Conservation (phyloP, 192 early-diverging fungal genomes). For the Backusella morwellensis region DNA sequence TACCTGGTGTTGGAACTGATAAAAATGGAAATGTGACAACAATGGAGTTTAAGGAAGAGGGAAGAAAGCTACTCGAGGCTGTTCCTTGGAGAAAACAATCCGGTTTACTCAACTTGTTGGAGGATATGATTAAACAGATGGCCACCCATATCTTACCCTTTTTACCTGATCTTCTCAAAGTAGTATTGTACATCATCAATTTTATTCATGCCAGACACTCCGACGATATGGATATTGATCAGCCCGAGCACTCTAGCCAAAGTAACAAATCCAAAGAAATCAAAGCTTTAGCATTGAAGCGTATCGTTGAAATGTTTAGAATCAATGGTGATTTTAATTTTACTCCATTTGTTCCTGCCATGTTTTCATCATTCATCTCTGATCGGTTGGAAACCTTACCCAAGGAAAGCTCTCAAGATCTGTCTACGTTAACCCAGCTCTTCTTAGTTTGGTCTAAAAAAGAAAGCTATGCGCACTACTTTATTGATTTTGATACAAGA, state of each 20-base stretch:
- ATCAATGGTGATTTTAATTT: constrained; percentile 75
- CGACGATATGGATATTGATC: constrained; percentile 21
- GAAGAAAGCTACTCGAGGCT: constrained; percentile 28
- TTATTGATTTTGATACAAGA: constrained; percentile 59
- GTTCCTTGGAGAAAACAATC: constrained; percentile 62
- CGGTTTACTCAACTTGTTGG: constrained; percentile 77
- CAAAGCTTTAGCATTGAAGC: constrained; percentile 69
- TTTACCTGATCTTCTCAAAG: constrained; percentile 67
- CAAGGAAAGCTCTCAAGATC: constrained; percentile 86
- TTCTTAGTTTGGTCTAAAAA: constrained; percentile 76
- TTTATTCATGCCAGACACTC: constrained; percentile 46
- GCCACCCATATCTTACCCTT: constrained; percentile 69
- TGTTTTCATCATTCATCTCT: constrained; percentile 72
- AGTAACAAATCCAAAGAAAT: constrained; percentile 60
- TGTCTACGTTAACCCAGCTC: constrained; percentile 76
- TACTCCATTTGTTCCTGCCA: constrained; percentile 65
- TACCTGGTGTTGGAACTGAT: constrained; percentile 28
- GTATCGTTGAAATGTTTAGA: constrained; percentile 78
- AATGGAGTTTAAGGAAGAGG: constrained; percentile 21
- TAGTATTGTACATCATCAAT: constrained; percentile 73
- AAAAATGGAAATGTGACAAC: constrained; percentile 40
- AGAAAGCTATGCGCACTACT: constrained; percentile 60
- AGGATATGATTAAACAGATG: constrained; percentile 85
- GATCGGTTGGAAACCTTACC: constrained; percentile 68
- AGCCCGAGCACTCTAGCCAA: constrained; percentile 21